Evolutionary conservation across 176 grass and related monocot genomes (phyloP).

Genomic region (Tillandsia fasciculata): DNA sequence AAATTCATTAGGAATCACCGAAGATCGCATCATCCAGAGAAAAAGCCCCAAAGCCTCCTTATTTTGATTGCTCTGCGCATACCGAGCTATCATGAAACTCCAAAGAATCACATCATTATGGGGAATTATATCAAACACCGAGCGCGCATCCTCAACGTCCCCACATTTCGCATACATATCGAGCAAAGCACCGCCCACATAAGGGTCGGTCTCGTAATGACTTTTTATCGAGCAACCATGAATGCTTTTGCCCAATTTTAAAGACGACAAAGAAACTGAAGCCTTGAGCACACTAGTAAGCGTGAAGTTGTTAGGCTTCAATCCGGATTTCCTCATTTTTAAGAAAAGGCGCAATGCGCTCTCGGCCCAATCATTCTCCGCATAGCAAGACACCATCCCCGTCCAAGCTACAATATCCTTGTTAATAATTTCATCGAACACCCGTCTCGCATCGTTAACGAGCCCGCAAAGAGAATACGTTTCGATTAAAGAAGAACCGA

Average conservation of each 20-base stretch:
- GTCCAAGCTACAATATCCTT: conserved; percentile 27
- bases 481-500: conserved; percentile 22
- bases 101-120: conserved; percentile 49
- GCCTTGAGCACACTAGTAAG: conserved; percentile 18
- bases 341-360: conserved; percentile 8
- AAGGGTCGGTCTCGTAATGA: conserved; percentile 23
- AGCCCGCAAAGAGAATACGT: conserved; percentile 13
- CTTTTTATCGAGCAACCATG: conserved; percentile 32
- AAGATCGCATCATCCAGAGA: conserved; percentile 28
- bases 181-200: conserved; percentile 31
- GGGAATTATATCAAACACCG: conserved; percentile 40
- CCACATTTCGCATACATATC: conserved; percentile 33
- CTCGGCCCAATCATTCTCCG: conserved; percentile 13
- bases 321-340: conserved; percentile 19
- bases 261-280: conserved; percentile 33
- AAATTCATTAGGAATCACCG: conserved; percentile 48
- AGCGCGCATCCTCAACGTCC: conserved; percentile 19
- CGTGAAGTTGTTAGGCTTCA: conserved; percentile 23
- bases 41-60: conserved; percentile 44
- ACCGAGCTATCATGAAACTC: conserved; percentile 40
- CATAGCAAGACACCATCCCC: conserved; percentile 33
- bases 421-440: conserved; percentile 13
- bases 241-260: conserved; percentile 43
- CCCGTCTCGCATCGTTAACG: conserved; percentile 6
- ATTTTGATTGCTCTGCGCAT: conserved; percentile 46